Percentiles rank a stretch among this genome's conserved stretches.
These are phyloP conservation scores for Rhytidhysteron rufulum DNA, from an alignment of 2,329 filamentous ascomycete genomes.

Conservation along the genomic window DNA sequence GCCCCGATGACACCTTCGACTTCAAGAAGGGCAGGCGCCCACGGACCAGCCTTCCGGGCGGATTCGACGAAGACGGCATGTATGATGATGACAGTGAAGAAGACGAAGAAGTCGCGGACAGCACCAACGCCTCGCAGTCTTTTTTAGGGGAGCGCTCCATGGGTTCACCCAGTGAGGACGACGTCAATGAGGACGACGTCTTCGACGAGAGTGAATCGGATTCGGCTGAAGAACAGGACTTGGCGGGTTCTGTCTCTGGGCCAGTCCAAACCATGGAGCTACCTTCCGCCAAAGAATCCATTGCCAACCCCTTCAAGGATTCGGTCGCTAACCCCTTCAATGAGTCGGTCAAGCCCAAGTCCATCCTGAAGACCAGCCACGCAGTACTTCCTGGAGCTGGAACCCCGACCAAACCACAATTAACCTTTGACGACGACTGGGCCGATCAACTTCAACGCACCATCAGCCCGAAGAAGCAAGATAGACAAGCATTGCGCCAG, in stretches of 20 bases:
- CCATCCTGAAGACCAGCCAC: conserved; percentile 45
- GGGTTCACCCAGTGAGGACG: conserved; percentile 63
- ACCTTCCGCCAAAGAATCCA: conserved; percentile 38
- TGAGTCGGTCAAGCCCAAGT: conserved; percentile 40
- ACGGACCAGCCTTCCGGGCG: conserved; percentile 64
- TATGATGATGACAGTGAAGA: conserved; percentile 57
- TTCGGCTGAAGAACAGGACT: conserved; percentile 64
- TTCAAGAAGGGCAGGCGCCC: conserved; percentile 51
- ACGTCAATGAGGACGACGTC: conserved; percentile 60
- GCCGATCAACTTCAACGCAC: conserved; percentile 90
- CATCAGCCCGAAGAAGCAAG: conserved; percentile 88
- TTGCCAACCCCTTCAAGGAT: conserved; percentile 21
- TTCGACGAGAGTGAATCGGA: conserved; percentile 66
- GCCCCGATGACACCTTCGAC: conserved; percentile 53
- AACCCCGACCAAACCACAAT: conserved; percentile 53
- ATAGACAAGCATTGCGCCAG: conserved; percentile 68
- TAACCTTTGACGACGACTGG: conserved; percentile 75
- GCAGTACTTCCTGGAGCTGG: conserved; percentile 29
- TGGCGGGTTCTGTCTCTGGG: conserved; percentile 74
- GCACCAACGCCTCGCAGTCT: conserved; percentile 53
- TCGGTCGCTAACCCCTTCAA: conserved; percentile 23
- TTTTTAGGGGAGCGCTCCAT: conserved; percentile 92
- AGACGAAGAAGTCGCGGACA: conserved; percentile 25
- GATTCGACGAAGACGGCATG: conserved; percentile 65
- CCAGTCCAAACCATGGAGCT: conserved; percentile 75